Base-by-base conservation (phyloP, 2,329 filamentous ascomycete genomes). In the Nothomitra cinnamomea region DNA sequence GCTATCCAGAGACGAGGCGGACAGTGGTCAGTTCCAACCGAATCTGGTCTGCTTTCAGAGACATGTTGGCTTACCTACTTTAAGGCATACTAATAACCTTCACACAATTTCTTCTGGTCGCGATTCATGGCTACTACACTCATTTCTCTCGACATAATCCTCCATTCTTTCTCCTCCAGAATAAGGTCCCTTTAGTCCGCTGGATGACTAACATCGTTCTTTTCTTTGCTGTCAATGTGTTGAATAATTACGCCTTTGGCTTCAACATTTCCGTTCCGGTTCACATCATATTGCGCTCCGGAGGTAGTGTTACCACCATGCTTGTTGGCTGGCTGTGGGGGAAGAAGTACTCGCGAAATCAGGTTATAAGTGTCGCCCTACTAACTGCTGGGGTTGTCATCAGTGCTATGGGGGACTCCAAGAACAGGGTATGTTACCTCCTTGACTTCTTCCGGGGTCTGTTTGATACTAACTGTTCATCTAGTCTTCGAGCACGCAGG, bases 211-310 rank as follows among this genome's bases (percentile, higher is more conserved):
- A 94, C 64, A 95, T 95, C 42, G 72, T 84, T 2, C 78, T 95
- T 60, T 96, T 96, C 69, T 92, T 94, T 66, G 78, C 78, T 57
- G 92, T 98, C 69, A 98, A 96, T 62, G 80, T 96, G 55, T 71
- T 98, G 63, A 98, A 98, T 70, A 98, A 98, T 62, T 90, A 90
- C 73, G 92, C 90, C 5, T 98, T 98, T 67, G 89, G 87, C 57
- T 98, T 95, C 70, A 82, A 88, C 61, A 96, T 98, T 54, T 95
- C 88, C 5, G 87, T 98, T 0, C 92, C 92, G 1, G 81, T 98
- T 50, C 92, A 98, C 64, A 98, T 98, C 61, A 96, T 98, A 59
- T 74, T 98, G 28, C 80, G 92, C 53, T 95, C 89, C 50, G 94
- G 90, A 51, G 92, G 92, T 15, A 95, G 89, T 61, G 94, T 96